Base-by-base conservation (phyloP, 257 asterid genomes). In the Petunia secreta region DNA sequence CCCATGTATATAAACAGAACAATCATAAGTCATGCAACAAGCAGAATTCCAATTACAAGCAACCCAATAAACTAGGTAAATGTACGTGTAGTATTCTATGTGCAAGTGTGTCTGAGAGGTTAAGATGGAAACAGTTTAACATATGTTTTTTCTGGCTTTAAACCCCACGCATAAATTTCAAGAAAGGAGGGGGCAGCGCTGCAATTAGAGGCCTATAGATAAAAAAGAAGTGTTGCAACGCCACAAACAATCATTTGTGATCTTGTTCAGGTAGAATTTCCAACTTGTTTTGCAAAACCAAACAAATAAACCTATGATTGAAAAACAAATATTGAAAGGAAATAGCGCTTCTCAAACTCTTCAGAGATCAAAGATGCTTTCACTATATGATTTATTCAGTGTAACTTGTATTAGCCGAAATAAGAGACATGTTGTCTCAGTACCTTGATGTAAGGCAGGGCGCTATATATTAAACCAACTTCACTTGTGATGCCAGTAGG, bases 401-500 rank as follows among this genome's bases (percentile, higher is more conserved):
- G 76, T 16, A 44, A 44, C 58, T 8, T 8, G 46, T 25, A 46
- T 50, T 34, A 73, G 44, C 1, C 14, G 14, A 50, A 50, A 0
- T 25, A 7, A 6, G 76, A 68, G 77, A 73, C 2, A 11, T 6
- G 3, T 63, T 38, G 71, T 50, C 13, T 50, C 4, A 13, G 62
- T 84, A 87, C 91, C 95, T 78, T 91, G 84, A 94, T 63, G 79
- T 83, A 92, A 53, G 98, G 97, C 80, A 96, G 81, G 55, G 95
- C 91, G 4, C 73, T 76, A 71, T 90, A 93, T 40, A 96, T 91
- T 84, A 95, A 81, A 59, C 97, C 98, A n/a, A 93, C 94, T 67
- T 95, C 99, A 78, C 98, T 93, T 57, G 93, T 84, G 52, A 95
- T 95, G 80, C 99, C 99, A 8, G 86, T 43, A 41, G 97, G 99